Evolutionary conservation across 306 rosid genomes (phyloP).

Genomic region (Vigna nakashimae): DNA sequence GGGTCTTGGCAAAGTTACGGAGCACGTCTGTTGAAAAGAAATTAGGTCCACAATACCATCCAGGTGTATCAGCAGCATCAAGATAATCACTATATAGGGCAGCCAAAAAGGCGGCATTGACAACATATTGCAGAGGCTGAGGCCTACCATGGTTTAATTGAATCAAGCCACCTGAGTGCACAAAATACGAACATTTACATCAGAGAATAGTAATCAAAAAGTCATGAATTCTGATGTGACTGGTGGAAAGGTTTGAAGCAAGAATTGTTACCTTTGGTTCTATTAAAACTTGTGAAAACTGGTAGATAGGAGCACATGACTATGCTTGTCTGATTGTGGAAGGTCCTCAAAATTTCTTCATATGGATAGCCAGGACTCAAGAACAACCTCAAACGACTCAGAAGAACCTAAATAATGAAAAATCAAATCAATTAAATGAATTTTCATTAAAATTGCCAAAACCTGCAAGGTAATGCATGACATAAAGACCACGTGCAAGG

Average conservation of each 20-base stretch:
- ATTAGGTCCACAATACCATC: slow-evolving; percentile 99
- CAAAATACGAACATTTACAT: slow-evolving; percentile 23
- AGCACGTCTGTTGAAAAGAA: slow-evolving; percentile 83
- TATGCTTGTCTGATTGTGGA: slow-evolving; percentile 94
- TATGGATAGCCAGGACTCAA: slow-evolving; percentile 99
- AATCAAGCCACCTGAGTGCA: slow-evolving; percentile 81
- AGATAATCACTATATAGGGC: slow-evolving; percentile 91
- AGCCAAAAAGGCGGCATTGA: slow-evolving; percentile 96
- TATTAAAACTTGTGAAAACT: slow-evolving; percentile 84
- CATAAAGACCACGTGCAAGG: slow-evolving; percentile 20
- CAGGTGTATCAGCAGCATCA: slow-evolving; percentile 98
- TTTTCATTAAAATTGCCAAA: slow-evolving; percentile 3
- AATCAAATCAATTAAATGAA: slow-evolving; percentile 30
- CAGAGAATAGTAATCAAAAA: slow-evolving; percentile 32
- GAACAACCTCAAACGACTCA: slow-evolving; percentile 95
- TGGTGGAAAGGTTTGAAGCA: slow-evolving; percentile 16
- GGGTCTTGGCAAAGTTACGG: slow-evolving; percentile 87
- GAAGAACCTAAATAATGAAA: slow-evolving; percentile 72
- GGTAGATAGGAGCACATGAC: slow-evolving; percentile 97
- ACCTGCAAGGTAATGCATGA: background rate
- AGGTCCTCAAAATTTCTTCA: slow-evolving; percentile 91
- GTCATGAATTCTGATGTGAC: background rate
- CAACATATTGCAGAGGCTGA: slow-evolving; percentile 96
- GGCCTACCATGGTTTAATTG: slow-evolving; percentile 95
- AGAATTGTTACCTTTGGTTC: slow-evolving; percentile 78